phyloP scores from a whole-genome alignment of 2,329 filamentous ascomycete genomes.

The Aspergillus hiratsukae region DNA sequence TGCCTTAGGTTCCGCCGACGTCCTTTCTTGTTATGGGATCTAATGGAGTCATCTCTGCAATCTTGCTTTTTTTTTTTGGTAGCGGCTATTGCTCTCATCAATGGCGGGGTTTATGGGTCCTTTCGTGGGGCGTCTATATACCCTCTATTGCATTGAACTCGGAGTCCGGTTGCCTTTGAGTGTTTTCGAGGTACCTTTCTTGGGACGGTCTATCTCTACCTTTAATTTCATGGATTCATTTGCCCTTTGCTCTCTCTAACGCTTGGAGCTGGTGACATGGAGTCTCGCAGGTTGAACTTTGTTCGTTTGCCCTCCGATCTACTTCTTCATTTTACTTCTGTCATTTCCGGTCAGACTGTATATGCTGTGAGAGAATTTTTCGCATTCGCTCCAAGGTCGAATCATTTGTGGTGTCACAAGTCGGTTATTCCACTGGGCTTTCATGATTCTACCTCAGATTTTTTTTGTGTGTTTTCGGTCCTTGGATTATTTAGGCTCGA shows the following conservation, averaged over 20 bases:
- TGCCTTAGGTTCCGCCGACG: neutral
- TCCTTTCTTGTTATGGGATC: slow-evolving; percentile 5
- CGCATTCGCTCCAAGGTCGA: neutral
- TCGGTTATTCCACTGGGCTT: neutral
- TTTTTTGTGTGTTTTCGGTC: neutral
- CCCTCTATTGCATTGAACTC: slow-evolving; percentile 21
- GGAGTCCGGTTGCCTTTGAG: slow-evolving; percentile 20
- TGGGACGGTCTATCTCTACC: slow-evolving; percentile 8
- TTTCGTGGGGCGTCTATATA: slow-evolving; percentile 13
- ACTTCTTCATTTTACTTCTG: neutral
- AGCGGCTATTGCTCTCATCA: slow-evolving; percentile 10
- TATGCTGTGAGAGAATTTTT: neutral
- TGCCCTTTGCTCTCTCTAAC: neutral
- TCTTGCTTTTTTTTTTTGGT: slow-evolving; percentile 11
- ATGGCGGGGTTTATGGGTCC: slow-evolving; percentile 13
- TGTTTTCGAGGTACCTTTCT: slow-evolving; percentile 10
- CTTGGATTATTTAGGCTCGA: neutral
- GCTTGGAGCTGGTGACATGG: neutral
- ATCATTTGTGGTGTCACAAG: neutral
- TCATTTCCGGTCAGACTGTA: neutral
- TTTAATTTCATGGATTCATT: neutral
- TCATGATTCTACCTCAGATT: neutral
- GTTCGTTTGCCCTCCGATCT: neutral
- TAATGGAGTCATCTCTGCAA: slow-evolving; percentile 13
- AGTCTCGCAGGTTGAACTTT: neutral